Evolutionary conservation across 257 asterid genomes (phyloP).

Genomic region (Primulina huaijiensis): DNA sequence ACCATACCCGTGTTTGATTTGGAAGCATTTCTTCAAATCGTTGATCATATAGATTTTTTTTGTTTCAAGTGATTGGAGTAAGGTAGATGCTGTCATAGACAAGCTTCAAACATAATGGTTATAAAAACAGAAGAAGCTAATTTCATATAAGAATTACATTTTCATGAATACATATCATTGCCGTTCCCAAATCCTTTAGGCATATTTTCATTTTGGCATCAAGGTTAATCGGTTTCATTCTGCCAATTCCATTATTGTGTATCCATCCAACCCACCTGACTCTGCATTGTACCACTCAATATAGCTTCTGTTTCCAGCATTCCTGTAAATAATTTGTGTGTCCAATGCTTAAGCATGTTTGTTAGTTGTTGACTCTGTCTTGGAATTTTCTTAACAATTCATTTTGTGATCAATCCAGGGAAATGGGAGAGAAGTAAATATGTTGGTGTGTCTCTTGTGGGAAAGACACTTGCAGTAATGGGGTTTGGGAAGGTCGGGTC

Average conservation of each 20-base stretch:
- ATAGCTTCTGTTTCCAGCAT: background rate
- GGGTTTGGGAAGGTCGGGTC: constrained; percentile 97
- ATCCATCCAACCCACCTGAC: background rate
- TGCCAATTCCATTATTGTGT: background rate
- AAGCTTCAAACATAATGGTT: background rate
- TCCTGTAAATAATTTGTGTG: background rate
- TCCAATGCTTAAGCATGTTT: background rate
- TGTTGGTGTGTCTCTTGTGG: constrained; percentile 93
- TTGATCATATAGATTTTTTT: background rate
- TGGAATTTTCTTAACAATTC: background rate
- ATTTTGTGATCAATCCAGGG: constrained; percentile 39
- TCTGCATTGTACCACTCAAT: background rate
- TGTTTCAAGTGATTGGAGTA: background rate
- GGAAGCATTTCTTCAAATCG: background rate
- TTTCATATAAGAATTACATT: background rate
- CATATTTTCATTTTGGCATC: background rate
- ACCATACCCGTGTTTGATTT: background rate
- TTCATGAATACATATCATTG: background rate
- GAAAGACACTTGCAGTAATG: constrained; percentile 93
- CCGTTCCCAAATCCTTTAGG: background rate
- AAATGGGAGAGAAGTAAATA: constrained; percentile 91
- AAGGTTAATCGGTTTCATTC: background rate
- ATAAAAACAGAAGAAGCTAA: background rate
- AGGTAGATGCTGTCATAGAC: background rate
- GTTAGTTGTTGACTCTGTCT: background rate